Evolutionary conservation across 495 filamentous ascomycete genomes (phyloP), one percentile per base, ranked within the genome.

Genomic region (Aspergillus ostianus): DNA sequence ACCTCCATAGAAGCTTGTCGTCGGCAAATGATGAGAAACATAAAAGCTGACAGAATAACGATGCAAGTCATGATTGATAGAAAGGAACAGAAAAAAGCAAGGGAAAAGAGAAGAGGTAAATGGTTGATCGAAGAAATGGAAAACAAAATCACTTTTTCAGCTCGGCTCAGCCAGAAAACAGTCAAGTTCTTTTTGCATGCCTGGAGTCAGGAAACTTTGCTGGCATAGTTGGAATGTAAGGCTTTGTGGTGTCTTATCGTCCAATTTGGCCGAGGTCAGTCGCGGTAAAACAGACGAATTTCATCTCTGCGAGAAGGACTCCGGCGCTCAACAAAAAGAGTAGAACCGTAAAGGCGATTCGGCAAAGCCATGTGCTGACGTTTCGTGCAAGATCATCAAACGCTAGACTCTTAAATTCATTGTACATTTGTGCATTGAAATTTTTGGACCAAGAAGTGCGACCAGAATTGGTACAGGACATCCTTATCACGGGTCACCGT

Each of bases 361-460:
- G 26, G 17, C 71, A 48, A 88, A 73, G 64, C 78, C 78, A 45
- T 73, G 71, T 71, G 55, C 73, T 68, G 55, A 76, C 76, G 58
- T 76, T 70, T 66, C 77, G 76, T 59, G 73, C 68, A 41, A 64
- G 56, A 75, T 96, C 91, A 64, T 88, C 87, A 60, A 88, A 71
- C 57, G 92, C 90, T 66, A 82, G 78, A 62, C 76, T 73, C 61
- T 85, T 80, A 75, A 95, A 94, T 72, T 95, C 89, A 68, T 83
- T 73, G 77, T 95, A 96, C 83, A 96, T 88, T 59, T 77, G 79
- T 56, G 77, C 74, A 70, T 94, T 89, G 82, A 94, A 94, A 68
- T 87, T 86, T 61, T 82, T 9, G 78, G 58, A 85, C 78, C 46
- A 94, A 82, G 69, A 89, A 89, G 67, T 87, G 82, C n/a, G 86